phyloP scores from a whole-genome alignment of 2,329 filamentous ascomycete genomes.

The Pseudogymnoascus sp. region DNA sequence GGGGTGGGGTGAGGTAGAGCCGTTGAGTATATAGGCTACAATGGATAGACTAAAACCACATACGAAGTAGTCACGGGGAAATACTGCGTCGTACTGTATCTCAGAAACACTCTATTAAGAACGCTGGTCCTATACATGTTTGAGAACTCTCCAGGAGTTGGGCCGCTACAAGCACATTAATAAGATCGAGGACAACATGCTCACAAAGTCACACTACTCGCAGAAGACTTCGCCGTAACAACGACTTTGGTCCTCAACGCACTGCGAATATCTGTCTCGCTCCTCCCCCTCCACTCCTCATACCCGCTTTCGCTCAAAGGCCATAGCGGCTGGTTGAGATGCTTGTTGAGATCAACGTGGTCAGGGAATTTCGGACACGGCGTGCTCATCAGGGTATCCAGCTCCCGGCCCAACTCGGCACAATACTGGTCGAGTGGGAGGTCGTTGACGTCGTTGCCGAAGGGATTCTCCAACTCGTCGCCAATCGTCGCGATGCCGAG shows the following conservation, averaged over 20 bases:
- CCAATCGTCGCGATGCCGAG: constrained; percentile 69
- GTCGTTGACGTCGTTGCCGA: constrained; percentile 77
- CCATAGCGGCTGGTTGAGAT: constrained; percentile 28
- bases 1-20: no score
- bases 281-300: constrained; percentile 36
- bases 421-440: constrained; percentile 70
- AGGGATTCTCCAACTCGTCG: constrained; percentile 77
- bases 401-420: constrained; percentile 62
- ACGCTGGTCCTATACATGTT: no score
- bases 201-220: not conserved
- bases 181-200: not conserved
- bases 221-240: constrained; percentile 1
- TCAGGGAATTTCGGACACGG: constrained; percentile 18
- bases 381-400: constrained; percentile 53
- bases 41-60: not conserved
- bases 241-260: constrained; percentile 26
- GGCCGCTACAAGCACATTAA: not conserved
- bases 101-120: no score
- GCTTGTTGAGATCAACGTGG: constrained; percentile 16
- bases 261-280: constrained; percentile 35
- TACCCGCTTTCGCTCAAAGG: constrained; percentile 34
- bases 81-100: no score
- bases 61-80: not conserved
- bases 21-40: no score
- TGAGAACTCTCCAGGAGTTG: not conserved